Percentiles rank a stretch among this genome's conserved stretches.
These are phyloP conservation scores for Gymnopilus dilepis DNA, from an alignment of 768 basidiomycete genomes.

Conservation along the genomic window DNA sequence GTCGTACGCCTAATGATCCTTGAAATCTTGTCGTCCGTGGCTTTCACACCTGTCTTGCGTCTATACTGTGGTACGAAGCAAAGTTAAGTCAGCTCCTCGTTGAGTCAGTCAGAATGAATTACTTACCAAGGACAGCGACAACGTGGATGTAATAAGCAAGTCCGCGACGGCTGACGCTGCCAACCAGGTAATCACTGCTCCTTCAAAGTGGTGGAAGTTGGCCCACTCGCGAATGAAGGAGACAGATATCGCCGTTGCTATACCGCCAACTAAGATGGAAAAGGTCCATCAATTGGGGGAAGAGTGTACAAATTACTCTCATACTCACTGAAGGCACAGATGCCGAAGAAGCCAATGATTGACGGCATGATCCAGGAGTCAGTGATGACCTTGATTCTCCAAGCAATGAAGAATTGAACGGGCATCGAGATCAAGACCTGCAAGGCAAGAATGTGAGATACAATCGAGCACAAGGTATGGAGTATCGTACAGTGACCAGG, in stretches of 20 bases:
- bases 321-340: conserved; percentile 38
- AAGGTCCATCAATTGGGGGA: no score
- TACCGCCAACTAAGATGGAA: conserved; percentile 10
- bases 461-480: not conserved
- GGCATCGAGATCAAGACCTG: conserved; percentile 46
- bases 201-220: conserved; percentile 6
- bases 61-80: conserved; percentile 33
- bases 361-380: conserved; percentile 30
- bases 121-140: conserved; percentile 50
- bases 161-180: conserved; percentile 49
- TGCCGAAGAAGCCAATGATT: conserved; percentile 33
- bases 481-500: conserved; percentile 9
- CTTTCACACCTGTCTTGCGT: conserved; percentile 40
- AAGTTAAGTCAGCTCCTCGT: not conserved
- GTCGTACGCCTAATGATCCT: conserved; percentile 38
- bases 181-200: conserved; percentile 49
- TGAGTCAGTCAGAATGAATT: not conserved
- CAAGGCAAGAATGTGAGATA: no score
- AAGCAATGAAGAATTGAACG: conserved; percentile 47
- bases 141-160: conserved; percentile 47
- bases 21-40: conserved; percentile 41
- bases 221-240: conserved; percentile 11
- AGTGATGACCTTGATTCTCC: conserved; percentile 42
- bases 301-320: no score
- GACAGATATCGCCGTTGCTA: not conserved